A percentile compares a stretch with the other conserved stretches of the same genome.
Conservation (phyloP, 441 rosid species). For the Mallotus japonicus region DNA sequence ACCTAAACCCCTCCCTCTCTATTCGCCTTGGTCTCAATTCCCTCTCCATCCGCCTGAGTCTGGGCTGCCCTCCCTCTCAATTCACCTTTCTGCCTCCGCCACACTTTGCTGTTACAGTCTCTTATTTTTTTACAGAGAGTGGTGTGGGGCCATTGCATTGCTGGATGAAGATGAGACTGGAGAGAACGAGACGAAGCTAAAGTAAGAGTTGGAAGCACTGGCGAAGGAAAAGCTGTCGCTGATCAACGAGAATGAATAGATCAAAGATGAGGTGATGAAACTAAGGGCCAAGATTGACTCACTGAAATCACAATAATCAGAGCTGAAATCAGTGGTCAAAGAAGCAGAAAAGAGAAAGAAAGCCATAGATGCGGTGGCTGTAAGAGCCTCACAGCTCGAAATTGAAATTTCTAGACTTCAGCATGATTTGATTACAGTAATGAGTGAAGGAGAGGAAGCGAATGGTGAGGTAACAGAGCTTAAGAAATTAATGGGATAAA, state of each 20-base stretch:
- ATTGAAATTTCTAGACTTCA: conserved; percentile 58
- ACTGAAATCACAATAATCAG: conserved; percentile 35
- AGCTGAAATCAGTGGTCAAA: too few species aligned
- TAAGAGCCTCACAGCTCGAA: conserved; percentile 64
- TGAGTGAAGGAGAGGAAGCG: conserved; percentile 49
- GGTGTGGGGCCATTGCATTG: conserved; percentile 41
- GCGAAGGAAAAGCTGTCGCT: conserved; percentile 51
- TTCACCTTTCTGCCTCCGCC: too few species aligned
- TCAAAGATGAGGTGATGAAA: conserved; percentile 36
- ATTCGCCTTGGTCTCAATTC: too few species aligned
- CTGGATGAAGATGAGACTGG: conserved; percentile 27
- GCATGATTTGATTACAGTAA: conserved; percentile 50
- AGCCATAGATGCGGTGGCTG: conserved; percentile 44
- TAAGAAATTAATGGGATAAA: conserved; percentile 46
- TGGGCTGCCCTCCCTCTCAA: too few species aligned
- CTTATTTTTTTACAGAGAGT: too few species aligned
- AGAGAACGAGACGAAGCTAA: conserved; percentile 37
- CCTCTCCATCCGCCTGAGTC: too few species aligned
- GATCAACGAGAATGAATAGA: conserved; percentile 34
- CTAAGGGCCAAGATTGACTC: conserved; percentile 39
- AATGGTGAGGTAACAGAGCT: conserved; percentile 39
- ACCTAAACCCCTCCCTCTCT: too few species aligned
- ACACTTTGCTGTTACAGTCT: too few species aligned
- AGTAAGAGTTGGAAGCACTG: conserved; percentile 39
- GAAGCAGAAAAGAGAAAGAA: conserved; percentile 46